These are phyloP conservation scores for Aspergillus panamensis DNA, from an alignment of 495 filamentous ascomycete species.

Conservation along the genomic window DNA sequence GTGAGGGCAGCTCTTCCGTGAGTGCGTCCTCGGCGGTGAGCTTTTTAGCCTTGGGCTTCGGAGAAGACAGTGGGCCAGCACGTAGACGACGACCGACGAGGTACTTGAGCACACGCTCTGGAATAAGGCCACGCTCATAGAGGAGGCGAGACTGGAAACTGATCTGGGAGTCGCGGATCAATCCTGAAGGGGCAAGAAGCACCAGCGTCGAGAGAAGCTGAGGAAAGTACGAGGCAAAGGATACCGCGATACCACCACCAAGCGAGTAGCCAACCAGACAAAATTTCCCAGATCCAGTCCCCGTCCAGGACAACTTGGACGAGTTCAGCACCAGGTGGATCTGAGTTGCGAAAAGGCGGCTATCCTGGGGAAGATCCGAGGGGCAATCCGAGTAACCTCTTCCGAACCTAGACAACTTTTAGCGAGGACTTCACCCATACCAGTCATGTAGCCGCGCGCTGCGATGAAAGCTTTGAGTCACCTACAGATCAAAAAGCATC, in stretches of 20 bases:
- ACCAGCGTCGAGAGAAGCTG: constrained; percentile 61
- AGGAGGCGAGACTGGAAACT: constrained; percentile 56
- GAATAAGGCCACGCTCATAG: constrained; percentile 57
- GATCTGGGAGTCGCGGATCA: constrained; percentile 64
- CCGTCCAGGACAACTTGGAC: constrained; percentile 65
- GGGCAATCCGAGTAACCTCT: constrained; percentile 76
- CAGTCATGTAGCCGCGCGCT: neutral
- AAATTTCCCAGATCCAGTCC: constrained; percentile 53
- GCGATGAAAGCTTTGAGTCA: neutral
- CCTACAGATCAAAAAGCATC: constrained; percentile 67
- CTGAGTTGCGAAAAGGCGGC: constrained; percentile 69
- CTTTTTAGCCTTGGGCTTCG: constrained; percentile 35
- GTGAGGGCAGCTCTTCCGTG: constrained; percentile 37
- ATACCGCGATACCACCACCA: constrained; percentile 71
- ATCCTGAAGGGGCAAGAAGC: constrained; percentile 71
- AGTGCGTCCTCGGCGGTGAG: constrained; percentile 35
- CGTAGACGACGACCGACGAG: constrained; percentile 55
- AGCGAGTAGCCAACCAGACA: constrained; percentile 79
- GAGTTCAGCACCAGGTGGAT: constrained; percentile 69
- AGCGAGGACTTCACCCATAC: neutral
- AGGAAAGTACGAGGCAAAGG: constrained; percentile 72
- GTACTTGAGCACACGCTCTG: constrained; percentile 51
- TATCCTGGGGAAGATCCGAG: constrained; percentile 63
- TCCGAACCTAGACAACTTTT: constrained; percentile 54
- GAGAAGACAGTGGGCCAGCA: constrained; percentile 37